phyloP scores from a whole-genome alignment of 2,329 filamentous ascomycete genomes.

The Clonostachys chloroleuca region DNA sequence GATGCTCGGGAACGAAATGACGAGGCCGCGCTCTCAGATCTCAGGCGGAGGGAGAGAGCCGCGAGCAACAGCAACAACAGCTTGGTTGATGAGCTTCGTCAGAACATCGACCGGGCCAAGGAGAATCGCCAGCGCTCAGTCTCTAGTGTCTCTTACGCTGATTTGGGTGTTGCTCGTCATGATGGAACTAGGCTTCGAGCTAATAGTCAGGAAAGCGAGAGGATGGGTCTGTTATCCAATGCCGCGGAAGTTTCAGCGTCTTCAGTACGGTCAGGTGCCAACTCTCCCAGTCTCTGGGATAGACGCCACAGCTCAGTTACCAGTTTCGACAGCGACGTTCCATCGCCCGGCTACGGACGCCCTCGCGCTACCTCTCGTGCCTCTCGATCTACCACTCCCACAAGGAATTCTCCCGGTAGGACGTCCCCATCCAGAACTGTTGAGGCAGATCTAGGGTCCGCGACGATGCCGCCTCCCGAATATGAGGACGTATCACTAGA shows the following conservation, averaged over 20 bases:
- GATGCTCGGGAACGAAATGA: constrained; percentile 74
- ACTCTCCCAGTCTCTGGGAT: constrained; percentile 25
- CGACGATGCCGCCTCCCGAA: constrained; percentile 45
- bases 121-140: constrained; percentile 61
- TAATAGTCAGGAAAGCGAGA: constrained; percentile 69
- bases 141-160: constrained; percentile 72
- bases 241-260: constrained; percentile 55
- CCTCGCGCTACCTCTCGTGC: constrained; percentile 35
- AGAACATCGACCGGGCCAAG: constrained; percentile 51
- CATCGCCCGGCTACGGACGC: constrained; percentile 28
- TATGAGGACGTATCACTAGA: constrained; percentile 46
- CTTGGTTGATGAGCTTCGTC: constrained; percentile 55
- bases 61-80: constrained; percentile 43
- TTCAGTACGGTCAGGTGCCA: constrained; percentile 24
- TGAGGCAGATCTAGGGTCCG: constrained; percentile 44
- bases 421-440: constrained; percentile 32
- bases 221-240: constrained; percentile 66
- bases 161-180: constrained; percentile 70
- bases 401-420: too few species aligned
- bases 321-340: constrained; percentile 45
- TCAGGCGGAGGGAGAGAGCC: constrained; percentile 53
- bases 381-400: constrained; percentile 8
- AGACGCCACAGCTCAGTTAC: constrained; percentile 51
- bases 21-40: constrained; percentile 58
- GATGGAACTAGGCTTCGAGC: constrained; percentile 73